A percentile compares a stretch with the other conserved stretches of the same genome.
phyloP scores from a whole-genome alignment of 305 asterid species.

The Salvia sclarea region DNA sequence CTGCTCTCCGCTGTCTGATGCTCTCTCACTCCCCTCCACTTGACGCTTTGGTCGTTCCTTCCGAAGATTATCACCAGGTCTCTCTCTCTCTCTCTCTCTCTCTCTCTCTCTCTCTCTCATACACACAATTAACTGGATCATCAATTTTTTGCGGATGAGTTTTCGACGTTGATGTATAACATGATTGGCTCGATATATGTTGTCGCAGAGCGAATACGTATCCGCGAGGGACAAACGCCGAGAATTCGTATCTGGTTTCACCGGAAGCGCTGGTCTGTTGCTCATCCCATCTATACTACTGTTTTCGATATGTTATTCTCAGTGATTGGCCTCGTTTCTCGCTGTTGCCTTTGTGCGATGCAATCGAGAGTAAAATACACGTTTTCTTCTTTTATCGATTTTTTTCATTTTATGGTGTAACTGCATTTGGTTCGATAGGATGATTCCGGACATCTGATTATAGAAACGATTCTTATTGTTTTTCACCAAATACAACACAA shows the following conservation, averaged over 20 bases:
- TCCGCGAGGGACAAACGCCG: constrained; percentile 87
- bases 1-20: constrained; percentile 78
- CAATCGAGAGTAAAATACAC: neutral
- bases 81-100: constrained; percentile 20
- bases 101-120: constrained; percentile 4
- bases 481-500: neutral
- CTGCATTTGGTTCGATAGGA: constrained; percentile 1
- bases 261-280: constrained; percentile 87
- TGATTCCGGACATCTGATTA: neutral
- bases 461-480: neutral
- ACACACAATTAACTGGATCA: constrained; percentile 2
- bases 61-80: constrained; percentile 97
- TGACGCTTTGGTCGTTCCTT: constrained; percentile 80
- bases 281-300: neutral
- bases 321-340: neutral
- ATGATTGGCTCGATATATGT: constrained; percentile 20
- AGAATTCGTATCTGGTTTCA: constrained; percentile 83
- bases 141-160: neutral
- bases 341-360: neutral
- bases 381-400: neutral
- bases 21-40: constrained; percentile 81
- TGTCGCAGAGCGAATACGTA: constrained; percentile 88
- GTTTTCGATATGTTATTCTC: neutral
- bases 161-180: constrained; percentile 11
- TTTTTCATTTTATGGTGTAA: neutral